Evolutionary conservation across 441 rosid genomes (phyloP), one percentile per base, ranked within the genome.

Genomic region (Arabidopsis hybrid): DNA sequence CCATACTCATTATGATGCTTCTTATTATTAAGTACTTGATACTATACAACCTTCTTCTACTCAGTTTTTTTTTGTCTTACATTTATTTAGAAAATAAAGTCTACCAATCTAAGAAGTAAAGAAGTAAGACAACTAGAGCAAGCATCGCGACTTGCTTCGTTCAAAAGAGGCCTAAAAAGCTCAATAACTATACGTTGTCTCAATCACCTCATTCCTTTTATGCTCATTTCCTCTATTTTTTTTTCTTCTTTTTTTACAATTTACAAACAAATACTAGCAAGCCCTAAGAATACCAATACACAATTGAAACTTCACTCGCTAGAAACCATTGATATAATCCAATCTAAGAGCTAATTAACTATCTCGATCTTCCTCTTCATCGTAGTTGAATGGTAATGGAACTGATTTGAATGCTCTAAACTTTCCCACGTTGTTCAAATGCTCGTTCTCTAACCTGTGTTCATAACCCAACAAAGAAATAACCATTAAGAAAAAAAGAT

Each of bases 321-420:
- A 40, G 29, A 65, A 39, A 39, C 5, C 55, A 21, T 67, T n/a
- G 60, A 40, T 11, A 51, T 60, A 8, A 14, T 34, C 34, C 21
- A 55, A 63, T 14, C 21, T 12, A 51, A 51, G 4, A 21, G 3
- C 63, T 72, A 79, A 14, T 21, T 21, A 21, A 21, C 77, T 78
- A 12, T 84, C 88, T 60, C 75, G 74, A 57, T 40, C 71, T 55
- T 64, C 67, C 16, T 61, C 71, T 60, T 73, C 83, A 1, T 59
- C 58, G 31, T 71, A 71, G 80, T 67, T 71, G 67, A 79, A 79
- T 6, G 83, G 83, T 68, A 79, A 61, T 0, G 83, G 83, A 43
- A 79, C 83, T 47, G 83, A 39, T 64, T 75, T 79, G 59, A 79
- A 79, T 18, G 83, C 83, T 59, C 83, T 70, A 45, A 61, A 79